phyloP scores from a whole-genome alignment of 495 filamentous ascomycete genomes.

The Hypoxylon intermedium region DNA sequence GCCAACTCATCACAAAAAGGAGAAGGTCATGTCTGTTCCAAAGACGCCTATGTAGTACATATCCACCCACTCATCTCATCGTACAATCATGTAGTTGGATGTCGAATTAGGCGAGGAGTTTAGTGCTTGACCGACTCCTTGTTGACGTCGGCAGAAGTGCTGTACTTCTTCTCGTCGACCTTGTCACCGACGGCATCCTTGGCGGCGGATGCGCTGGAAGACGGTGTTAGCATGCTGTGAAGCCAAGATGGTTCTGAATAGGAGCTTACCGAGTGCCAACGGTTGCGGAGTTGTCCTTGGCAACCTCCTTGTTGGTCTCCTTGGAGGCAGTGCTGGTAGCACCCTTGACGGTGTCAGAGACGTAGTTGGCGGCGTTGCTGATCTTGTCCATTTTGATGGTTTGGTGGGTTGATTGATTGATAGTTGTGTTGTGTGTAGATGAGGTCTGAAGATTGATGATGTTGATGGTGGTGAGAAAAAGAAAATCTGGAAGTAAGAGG shows the following conservation, averaged over 20 bases:
- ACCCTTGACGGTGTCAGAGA: slow-evolving; percentile 65
- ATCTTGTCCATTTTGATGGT: slow-evolving; percentile 63
- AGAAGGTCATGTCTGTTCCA: slow-evolving; percentile 23
- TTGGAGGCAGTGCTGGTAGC: slow-evolving; percentile 59
- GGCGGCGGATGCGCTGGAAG: slow-evolving; percentile 57
- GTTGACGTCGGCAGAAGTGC: slow-evolving; percentile 62
- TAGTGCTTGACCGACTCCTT: slow-evolving; percentile 66
- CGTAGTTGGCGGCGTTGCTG: slow-evolving; percentile 67
- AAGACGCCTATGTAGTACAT: slow-evolving; percentile 25
- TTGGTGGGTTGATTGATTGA: slow-evolving; percentile 42
- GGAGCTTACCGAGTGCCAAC: slow-evolving; percentile 59
- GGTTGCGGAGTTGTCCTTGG: slow-evolving; percentile 62
- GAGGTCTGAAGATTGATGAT: slow-evolving; percentile 18
- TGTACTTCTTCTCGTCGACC: slow-evolving; percentile 61
- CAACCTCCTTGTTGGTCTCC: slow-evolving; percentile 71
- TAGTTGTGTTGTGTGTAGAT: slow-evolving; percentile 36
- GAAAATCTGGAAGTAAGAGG: slow-evolving; percentile 1
- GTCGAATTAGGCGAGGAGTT: slow-evolving; percentile 29
- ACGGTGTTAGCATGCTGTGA: slow-evolving; percentile 23
- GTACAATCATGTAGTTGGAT: slow-evolving; percentile 32
- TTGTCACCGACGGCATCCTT: slow-evolving; percentile 66
- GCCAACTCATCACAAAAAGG: slow-evolving; percentile 29
- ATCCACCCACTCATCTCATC: slow-evolving; percentile 27
- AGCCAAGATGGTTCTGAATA: not conserved
- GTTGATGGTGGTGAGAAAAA: slow-evolving; percentile 10